phyloP scores from a whole-genome alignment of 192 early-diverging fungal species.

The Coemansia sp. region DNA sequence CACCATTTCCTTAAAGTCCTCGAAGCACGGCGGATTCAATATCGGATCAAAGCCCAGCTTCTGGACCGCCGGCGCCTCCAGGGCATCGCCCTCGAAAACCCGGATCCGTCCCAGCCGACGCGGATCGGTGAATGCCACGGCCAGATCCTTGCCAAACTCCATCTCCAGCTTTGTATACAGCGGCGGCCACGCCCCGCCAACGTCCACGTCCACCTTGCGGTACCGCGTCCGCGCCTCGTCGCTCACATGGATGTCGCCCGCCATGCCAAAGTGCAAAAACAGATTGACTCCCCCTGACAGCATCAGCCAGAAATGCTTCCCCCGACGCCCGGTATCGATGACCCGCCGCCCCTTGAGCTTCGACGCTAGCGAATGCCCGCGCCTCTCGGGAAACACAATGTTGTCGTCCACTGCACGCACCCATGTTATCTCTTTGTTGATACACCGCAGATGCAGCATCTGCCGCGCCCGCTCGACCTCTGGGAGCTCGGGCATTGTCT shows the following conservation, averaged over 20 bases:
- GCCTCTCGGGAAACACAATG: conserved; percentile 50
- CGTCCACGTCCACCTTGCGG: conserved; percentile 24
- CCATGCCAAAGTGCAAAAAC: conserved; percentile 76
- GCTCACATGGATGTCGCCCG: conserved; percentile 50
- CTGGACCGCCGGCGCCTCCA: conserved; percentile 52
- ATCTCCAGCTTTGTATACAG: conserved; percentile 64
- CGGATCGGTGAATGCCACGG: conserved; percentile 61
- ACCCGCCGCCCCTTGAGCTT: conserved; percentile 54
- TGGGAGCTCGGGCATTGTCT: conserved; percentile 66
- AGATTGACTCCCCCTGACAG: conserved; percentile 25
- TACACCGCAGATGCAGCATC: conserved; percentile 53
- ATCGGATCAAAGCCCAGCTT: conserved; percentile 79
- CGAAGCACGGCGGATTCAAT: conserved; percentile 52
- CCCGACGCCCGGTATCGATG: conserved; percentile 63
- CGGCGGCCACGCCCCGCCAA: conserved; percentile 63
- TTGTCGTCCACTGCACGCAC: conserved; percentile 54
- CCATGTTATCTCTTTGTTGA: conserved; percentile 53
- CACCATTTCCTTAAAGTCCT: conserved; percentile 51
- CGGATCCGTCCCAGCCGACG: conserved; percentile 67
- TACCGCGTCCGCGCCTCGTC: conserved; percentile 20
- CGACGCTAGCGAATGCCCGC: conserved; percentile 29
- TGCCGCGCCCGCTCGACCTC: conserved; percentile 69
- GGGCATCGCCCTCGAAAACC: conserved; percentile 55
- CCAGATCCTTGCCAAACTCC: conserved; percentile 24
- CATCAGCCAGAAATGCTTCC: conserved; percentile 68